Evolutionary conservation across 2,329 filamentous ascomycete genomes (phyloP).

Genomic region (Hymenoscyphus scutula): DNA sequence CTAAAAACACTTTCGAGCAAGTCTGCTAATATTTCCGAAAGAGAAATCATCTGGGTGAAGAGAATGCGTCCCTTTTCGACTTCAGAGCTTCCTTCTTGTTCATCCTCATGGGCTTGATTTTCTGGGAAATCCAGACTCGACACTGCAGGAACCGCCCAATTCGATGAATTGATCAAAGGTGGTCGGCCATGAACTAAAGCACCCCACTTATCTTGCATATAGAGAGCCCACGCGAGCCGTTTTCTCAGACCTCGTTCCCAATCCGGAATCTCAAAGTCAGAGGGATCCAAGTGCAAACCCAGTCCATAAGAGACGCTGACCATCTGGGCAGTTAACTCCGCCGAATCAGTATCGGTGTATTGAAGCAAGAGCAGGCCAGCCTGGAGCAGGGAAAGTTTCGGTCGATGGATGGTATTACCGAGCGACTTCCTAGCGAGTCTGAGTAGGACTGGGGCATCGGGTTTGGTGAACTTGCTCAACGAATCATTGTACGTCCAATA

Average conservation of each 20-base stretch:
- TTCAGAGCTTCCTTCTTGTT: constrained; percentile 40
- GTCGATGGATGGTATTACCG: constrained; percentile 47
- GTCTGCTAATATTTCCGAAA: constrained; percentile 51
- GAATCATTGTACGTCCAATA: constrained; percentile 59
- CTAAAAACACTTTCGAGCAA: constrained; percentile 50
- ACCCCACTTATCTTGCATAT: constrained; percentile 64
- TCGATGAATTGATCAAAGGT: constrained; percentile 50
- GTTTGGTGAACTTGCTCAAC: constrained; percentile 45
- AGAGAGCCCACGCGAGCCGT: constrained; percentile 62
- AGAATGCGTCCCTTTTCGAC: constrained; percentile 46
- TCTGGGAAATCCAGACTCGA: constrained; percentile 46
- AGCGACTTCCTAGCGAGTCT: constrained; percentile 45
- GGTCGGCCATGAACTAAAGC: constrained; percentile 56
- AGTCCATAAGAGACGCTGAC: constrained; percentile 55
- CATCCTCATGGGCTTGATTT: constrained; percentile 27
- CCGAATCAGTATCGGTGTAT: constrained; percentile 33
- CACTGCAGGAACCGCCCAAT: constrained; percentile 53
- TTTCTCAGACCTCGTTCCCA: constrained; percentile 63
- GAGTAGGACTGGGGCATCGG: constrained; percentile 40
- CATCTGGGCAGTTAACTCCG: constrained; percentile 44
- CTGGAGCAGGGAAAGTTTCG: constrained; percentile 55
- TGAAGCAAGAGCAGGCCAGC: constrained; percentile 54
- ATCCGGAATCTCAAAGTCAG: constrained; percentile 58
- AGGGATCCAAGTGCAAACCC: constrained; percentile 60
- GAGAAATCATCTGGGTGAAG: constrained; percentile 50